Base-by-base conservation (phyloP, 2,329 filamentous ascomycete species). In the Xylaria sp. region DNA sequence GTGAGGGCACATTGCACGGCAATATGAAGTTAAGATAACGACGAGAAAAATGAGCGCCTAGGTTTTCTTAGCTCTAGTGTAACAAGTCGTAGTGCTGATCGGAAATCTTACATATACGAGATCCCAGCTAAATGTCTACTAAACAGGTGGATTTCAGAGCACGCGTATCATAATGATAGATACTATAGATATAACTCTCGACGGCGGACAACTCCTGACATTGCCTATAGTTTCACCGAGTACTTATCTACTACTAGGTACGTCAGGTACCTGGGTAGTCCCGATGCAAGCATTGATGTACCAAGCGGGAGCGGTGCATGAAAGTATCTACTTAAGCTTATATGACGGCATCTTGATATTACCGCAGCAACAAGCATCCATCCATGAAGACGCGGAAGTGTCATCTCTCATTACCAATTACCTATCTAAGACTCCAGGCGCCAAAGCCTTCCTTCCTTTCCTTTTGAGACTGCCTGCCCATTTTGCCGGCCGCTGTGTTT, bases 281-380 rank as follows among this genome's bases (percentile, higher is more conserved):
- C n/a, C n/a, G n/a, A n/a, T n/a, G n/a, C n/a, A n/a, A n/a, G n/a
- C n/a, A n/a, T n/a, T n/a, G n/a, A n/a, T n/a, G n/a, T n/a, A n/a
- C n/a, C n/a, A n/a, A n/a, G n/a, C n/a, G n/a, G n/a, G n/a, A n/a
- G n/a, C n/a, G n/a, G n/a, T n/a, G n/a, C n/a, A n/a, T n/a, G n/a
- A n/a, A n/a, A n/a, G n/a, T n/a, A n/a, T n/a, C n/a, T n/a, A n/a
- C n/a, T n/a, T n/a, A n/a, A n/a, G n/a, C n/a, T n/a, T 41, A 41
- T 47, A 58, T 61, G 40, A 61, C 47, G 41, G 48, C 53, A 57
- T n/a, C n/a, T n/a, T 4, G 15, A 11, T 56, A 63, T 60, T 58
- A 44, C 62, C 58, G 38, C 51, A 49, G 62, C 51, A 64, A 64
- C 62, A 64, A 52, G 40, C n/a, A 13, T 23, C 33, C 54, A 48